Evolutionary conservation across 768 basidiomycete species (phyloP), one percentile per base, ranked within the genome.

Genomic region (Rhizopogon vulgaris): DNA sequence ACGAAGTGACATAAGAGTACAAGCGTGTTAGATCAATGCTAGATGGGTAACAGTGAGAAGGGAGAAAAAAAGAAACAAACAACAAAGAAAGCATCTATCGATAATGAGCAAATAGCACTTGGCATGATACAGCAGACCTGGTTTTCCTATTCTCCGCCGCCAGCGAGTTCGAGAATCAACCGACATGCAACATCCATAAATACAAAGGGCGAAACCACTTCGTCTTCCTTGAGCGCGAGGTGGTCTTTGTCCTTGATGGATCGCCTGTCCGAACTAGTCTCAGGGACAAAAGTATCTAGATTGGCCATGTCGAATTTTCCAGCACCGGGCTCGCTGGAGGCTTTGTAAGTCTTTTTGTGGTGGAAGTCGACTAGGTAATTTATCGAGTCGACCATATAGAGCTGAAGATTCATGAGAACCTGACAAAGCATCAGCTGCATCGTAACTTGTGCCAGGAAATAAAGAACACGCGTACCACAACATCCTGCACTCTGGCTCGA

Each of bases 281-380:
- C 79, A 8, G 78, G 69, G 3, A 66, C 32, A 15, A 65, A 15
- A 3, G 42, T 56, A 15, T 71, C 68, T 14, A 45, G 60, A 14
- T 69, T 61, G 1, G 69, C 73, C 76, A 84, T 84, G 60, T 88
- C 88, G 59, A 83, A 91, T 56, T 77, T 84, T 15, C 80, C 84
- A 15, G 86, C 84, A 6, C 75, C 86, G 0, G 79, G 74, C 38
- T 85, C 82, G 11, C 74, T 75, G 2, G 81, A 82, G 6, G 89
- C 90, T 58, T 75, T 79, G 69, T 97, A 96, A 48, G 93, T 89
- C 65, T 92, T 94, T 68, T 96, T 92, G 73, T 98, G 94, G 60
- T 96, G 87, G 71, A 99, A 99, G 66, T 98, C 95, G 52, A 99
- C 96, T 27, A 99, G 80, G 70, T 97, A 98, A 71, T 97, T 97